Base-by-base conservation (phyloP, 805 yeast genomes). In the Isabelozyma heimii region DNA sequence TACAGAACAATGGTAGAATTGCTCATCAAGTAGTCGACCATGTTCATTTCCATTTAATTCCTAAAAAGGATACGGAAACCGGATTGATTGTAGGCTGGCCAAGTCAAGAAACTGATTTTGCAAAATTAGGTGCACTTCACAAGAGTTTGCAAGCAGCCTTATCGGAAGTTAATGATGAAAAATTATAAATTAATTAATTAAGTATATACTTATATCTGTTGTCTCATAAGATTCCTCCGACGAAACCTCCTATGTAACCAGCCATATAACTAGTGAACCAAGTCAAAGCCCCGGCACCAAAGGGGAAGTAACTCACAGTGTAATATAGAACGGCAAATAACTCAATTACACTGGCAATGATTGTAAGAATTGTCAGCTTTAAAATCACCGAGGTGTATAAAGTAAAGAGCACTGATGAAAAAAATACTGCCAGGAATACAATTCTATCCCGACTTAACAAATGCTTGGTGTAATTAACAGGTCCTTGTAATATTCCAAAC, bases 21-120 rank as follows among this genome's bases (percentile, higher is more conserved):
- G 99, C 98, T 10, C 98, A 94, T 65, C 99, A 92, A 73, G 86
- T 80, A 48, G 98, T 94, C 49, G 94, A 88, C 57, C 99, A 92
- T 66, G 97, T 94, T 50, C 99, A 92, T 67, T 88, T 94, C 80
- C 99, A 92, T 67, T 82, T 92, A 67, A 92, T 92, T 64, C 99
- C 99, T 45, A 92, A 92, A 79, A 79, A 79, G 50, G 85, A 84
- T 59, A 73, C 68, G 1, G 77, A 79, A 39, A 75, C 91, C 15
- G 99, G 99, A 1, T 77, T 92, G 54, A 79, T 77, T 35, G 90
- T 92, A 30, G 97, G 94, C 26, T 94, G 99, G 98, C 98, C 98
- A n/a, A 85, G 91, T 15, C 81, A 84, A 58, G 81, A 76, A 48
- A 87, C 92, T 30, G 87, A 88, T 62, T 84, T 88, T 67, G 91